Evolutionary conservation across 345 rosid genomes (phyloP).

Genomic region (Acer negundo): DNA sequence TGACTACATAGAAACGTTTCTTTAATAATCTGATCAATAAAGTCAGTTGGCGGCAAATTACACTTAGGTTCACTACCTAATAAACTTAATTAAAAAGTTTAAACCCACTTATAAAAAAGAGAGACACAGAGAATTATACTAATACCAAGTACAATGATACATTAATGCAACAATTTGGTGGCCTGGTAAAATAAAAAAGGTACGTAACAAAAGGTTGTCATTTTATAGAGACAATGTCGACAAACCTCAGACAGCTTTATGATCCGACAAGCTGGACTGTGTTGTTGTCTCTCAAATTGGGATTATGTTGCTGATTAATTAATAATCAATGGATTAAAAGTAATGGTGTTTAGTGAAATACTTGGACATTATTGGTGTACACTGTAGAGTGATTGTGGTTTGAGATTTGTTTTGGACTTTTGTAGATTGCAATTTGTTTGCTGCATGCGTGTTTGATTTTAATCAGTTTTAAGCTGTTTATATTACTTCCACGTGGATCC

Average conservation of each 20-base stretch:
- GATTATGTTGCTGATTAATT: not conserved
- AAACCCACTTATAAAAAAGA: not conserved
- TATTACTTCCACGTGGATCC: too few species aligned
- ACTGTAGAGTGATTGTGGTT: too few species aligned
- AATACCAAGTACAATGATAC: not conserved
- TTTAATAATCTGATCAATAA: too few species aligned
- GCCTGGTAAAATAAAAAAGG: conserved; percentile 1
- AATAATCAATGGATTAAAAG: not conserved
- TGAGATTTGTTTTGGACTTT: too few species aligned
- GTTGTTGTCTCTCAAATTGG: not conserved
- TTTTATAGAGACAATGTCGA: conserved; percentile 24
- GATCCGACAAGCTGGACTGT: conserved; percentile 22
- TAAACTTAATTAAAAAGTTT: not conserved
- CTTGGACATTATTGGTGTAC: too few species aligned
- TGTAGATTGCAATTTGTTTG: too few species aligned
- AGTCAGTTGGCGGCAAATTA: too few species aligned
- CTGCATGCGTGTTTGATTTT: too few species aligned
- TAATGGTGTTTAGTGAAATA: not conserved
- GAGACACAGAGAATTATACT: not conserved
- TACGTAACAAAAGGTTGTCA: conserved; percentile 21
- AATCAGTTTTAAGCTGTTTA: too few species aligned
- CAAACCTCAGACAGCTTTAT: conserved; percentile 25
- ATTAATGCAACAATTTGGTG: conserved; percentile 17
- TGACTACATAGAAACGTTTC: too few species aligned
- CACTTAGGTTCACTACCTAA: too few species aligned